Evolutionary conservation across 1,284 basidiomycete genomes (phyloP), one percentile per base, ranked within the genome.

Genomic region (Sanghuangporus baumii): DNA sequence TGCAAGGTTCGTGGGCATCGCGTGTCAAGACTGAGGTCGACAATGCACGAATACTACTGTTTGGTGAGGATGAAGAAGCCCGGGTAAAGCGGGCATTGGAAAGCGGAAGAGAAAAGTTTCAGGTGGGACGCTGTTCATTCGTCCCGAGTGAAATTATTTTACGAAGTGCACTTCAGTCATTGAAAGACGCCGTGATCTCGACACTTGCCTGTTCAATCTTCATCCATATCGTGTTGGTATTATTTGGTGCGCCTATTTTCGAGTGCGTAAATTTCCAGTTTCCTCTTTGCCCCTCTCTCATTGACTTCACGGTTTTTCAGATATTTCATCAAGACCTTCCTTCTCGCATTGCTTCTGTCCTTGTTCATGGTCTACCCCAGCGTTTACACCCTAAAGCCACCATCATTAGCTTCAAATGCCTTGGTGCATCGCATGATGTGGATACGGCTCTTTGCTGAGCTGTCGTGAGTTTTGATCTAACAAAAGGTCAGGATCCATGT

Each of bases 401-500:
- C 91, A 2, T 77, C 76, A 20, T 69, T 82, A 20, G 79, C 75
- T 57, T 76, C 76, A 41, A 71, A 74, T 46, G 74, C 76, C 8
- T 66, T 81, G 60, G 71, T 84, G 63, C 77, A 76, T 41, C 76
- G 84, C 52, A 71, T 86, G 66, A 82, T 79, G 6, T 92, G 93
- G 86, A 81, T 86, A 40, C 82, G 90, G 52, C 78, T 96, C 37
- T 93, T 95, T 70, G 88, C 84, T 57, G 87, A 93, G 67, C 78
- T 90, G 66, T 81, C 81, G 93, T 95, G 69, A 71, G 91, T 85
- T 31, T 31, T 2, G 26, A 0, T 5, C 26, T 3, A 31, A 31
- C 26, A 31, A 5, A 8, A 59, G 50, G 16, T 31, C 34, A 18
- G 16, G 14, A 23, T 38, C 46, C 48, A 52, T 38, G 31, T 18